phyloP scores from a whole-genome alignment of 441 rosid genomes.

The Jatropha multifida region DNA sequence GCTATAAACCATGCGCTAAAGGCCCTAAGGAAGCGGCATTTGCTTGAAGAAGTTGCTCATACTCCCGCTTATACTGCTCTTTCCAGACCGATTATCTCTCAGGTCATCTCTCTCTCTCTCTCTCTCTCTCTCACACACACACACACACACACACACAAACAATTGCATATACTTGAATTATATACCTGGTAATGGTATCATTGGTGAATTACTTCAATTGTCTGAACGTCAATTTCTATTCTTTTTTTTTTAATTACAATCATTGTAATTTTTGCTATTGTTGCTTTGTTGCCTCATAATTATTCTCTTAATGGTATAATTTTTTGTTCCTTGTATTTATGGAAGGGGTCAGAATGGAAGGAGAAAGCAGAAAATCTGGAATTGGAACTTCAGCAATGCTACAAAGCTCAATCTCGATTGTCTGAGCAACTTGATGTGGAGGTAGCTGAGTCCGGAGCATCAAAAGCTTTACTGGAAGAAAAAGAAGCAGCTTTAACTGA shows the following conservation, averaged over 20 bases:
- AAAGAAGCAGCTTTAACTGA: conserved; percentile 54
- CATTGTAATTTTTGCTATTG: background rate
- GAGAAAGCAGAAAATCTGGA: conserved; percentile 84
- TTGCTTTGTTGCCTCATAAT: background rate
- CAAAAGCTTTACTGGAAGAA: conserved; percentile 70
- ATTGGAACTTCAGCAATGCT: conserved; percentile 82
- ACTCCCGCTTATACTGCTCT: conserved; percentile 77
- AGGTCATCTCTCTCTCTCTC: conserved; percentile 39
- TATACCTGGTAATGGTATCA: no score
- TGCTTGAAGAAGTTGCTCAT: conserved; percentile 92
- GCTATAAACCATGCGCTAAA: conserved; percentile 81
- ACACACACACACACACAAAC: no score
- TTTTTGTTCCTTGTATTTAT: conserved; percentile 16
- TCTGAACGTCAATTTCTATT: background rate
- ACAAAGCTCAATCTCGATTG: conserved; percentile 82
- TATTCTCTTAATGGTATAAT: conserved; percentile 13
- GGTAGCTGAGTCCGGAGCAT: conserved; percentile 73
- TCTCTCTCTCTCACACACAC: background rate
- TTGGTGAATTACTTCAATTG: background rate
- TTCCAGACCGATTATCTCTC: conserved; percentile 73
- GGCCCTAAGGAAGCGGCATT: conserved; percentile 82
- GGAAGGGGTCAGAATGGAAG: conserved; percentile 94
- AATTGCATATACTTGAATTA: background rate
- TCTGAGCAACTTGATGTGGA: conserved; percentile 91
- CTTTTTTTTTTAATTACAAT: background rate